Percentiles rank a stretch among this genome's conserved stretches.
These are phyloP conservation scores for Prinsepia uniflora DNA, from an alignment of 306 rosid genomes.

Conservation along the genomic window DNA sequence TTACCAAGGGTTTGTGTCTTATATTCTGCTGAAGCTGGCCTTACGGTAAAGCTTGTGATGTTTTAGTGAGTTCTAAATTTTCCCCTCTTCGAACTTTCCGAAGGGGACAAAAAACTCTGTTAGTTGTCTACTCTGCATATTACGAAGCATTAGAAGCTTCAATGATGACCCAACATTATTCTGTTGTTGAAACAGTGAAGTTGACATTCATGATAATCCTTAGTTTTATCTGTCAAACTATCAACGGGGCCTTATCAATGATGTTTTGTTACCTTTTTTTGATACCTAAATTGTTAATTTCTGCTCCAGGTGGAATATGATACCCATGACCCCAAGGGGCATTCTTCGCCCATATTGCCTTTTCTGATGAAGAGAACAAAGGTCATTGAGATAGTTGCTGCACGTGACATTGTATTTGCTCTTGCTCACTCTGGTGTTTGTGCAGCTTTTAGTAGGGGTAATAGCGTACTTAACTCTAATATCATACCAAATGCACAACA, in stretches of 20 bases:
- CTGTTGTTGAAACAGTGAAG: not conserved
- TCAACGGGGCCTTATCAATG: not conserved
- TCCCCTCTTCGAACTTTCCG: not conserved
- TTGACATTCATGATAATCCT: not conserved
- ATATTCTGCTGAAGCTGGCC: not conserved
- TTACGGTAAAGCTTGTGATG: not conserved
- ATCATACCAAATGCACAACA: not conserved
- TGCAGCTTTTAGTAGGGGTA: conserved; percentile 82
- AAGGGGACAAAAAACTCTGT: not conserved
- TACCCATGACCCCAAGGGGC: conserved; percentile 64
- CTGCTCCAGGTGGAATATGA: conserved; percentile 52
- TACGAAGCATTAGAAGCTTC: not conserved
- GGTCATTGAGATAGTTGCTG: conserved; percentile 73
- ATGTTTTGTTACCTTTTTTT: not conserved
- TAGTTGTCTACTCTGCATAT: not conserved
- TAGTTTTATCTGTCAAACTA: not conserved
- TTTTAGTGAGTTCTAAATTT: not conserved
- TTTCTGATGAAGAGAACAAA: conserved; percentile 67
- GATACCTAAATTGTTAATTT: conserved; percentile 1
- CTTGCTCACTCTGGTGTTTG: conserved; percentile 75
- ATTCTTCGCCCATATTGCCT: conserved; percentile 43
- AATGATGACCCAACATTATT: not conserved
- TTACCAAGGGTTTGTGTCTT: conserved; percentile 4
- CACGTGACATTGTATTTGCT: conserved; percentile 58
- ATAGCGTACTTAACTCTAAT: not conserved